Evolutionary conservation across 495 filamentous ascomycete species (phyloP).

Genomic region (Symbiotaphrina buchneri): DNA sequence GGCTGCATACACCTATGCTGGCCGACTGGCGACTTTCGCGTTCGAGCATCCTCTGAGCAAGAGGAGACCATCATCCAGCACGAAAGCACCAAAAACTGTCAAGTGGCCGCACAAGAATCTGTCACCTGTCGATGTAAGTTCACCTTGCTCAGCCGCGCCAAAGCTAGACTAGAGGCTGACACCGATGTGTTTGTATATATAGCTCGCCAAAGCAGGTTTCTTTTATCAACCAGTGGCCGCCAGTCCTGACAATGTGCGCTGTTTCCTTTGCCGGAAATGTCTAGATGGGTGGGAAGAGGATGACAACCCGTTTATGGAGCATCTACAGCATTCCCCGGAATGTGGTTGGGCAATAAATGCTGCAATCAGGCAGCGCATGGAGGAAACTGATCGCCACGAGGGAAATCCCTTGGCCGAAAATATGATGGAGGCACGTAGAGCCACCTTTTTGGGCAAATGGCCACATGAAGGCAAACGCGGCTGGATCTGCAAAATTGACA

Average conservation of each 20-base stretch:
- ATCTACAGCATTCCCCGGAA: slow-evolving; percentile 53
- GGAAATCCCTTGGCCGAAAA: slow-evolving; percentile 48
- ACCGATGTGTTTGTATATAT: no score
- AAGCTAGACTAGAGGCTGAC: no score
- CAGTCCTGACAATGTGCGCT: slow-evolving; percentile 70
- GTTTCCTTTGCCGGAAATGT: slow-evolving; percentile 59
- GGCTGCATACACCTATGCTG: slow-evolving; percentile 31
- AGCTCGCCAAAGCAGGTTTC: slow-evolving; percentile 84
- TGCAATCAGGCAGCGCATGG: slow-evolving; percentile 40
- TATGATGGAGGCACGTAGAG: slow-evolving; percentile 53
- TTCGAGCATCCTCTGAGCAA: slow-evolving; percentile 31
- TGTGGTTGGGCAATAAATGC: slow-evolving; percentile 81
- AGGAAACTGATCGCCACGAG: slow-evolving; percentile 24
- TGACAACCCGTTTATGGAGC: slow-evolving; percentile 63
- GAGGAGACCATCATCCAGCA: slow-evolving; percentile 37
- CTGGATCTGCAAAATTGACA: slow-evolving; percentile 69
- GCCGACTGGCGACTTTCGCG: slow-evolving; percentile 57
- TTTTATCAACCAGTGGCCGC: slow-evolving; percentile 55
- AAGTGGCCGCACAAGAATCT: slow-evolving; percentile 58
- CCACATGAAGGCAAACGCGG: slow-evolving; percentile 74
- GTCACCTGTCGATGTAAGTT: slow-evolving; percentile 37
- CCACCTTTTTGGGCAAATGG: slow-evolving; percentile 63
- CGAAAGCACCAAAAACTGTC: slow-evolving; percentile 34
- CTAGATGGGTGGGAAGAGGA: slow-evolving; percentile 77
- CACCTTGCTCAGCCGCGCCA: no score